These are phyloP conservation scores for Heterotrichella gracilis DNA, from an alignment of 352 stramenopile genomes.

Conservation along the genomic window DNA sequence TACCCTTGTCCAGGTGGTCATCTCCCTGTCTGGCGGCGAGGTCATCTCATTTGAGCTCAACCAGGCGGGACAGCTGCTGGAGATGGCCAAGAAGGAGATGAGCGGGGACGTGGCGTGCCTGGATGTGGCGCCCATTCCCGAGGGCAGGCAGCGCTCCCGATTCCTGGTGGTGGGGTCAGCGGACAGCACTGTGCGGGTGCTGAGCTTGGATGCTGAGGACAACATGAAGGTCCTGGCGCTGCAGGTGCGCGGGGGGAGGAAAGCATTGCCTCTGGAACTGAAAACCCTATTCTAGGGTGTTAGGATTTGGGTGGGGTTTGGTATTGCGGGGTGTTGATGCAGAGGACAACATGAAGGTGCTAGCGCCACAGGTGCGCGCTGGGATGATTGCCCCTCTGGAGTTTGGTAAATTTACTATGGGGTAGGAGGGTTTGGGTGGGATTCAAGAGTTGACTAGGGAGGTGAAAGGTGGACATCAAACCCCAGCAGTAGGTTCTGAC, in stretches of 20 bases:
- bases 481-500: too few species aligned
- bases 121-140: constrained; percentile 66
- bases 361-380: constrained; percentile 17
- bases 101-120: constrained; percentile 78
- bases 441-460: too few species aligned
- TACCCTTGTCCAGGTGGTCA: constrained; percentile 74
- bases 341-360: constrained; percentile 26
- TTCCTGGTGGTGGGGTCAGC: constrained; percentile 67
- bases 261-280: too few species aligned
- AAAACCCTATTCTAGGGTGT: too few species aligned
- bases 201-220: constrained; percentile 62
- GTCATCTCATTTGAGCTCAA: constrained; percentile 95
- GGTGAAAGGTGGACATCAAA: too few species aligned
- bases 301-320: too few species aligned
- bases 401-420: too few species aligned
- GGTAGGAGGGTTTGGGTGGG: too few species aligned
- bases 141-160: constrained; percentile 53
- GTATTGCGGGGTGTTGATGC: constrained; percentile 74
- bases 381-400: too few species aligned
- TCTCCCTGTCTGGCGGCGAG: constrained; percentile 44
- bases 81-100: constrained; percentile 62
- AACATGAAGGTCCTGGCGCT: constrained; percentile 18
- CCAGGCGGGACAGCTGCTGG: constrained; percentile 47
- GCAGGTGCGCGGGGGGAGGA: too few species aligned
- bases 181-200: constrained; percentile 39